Conservation (phyloP, 1,284 basidiomycete genomes). For the Rhodotorula sp. region DNA sequence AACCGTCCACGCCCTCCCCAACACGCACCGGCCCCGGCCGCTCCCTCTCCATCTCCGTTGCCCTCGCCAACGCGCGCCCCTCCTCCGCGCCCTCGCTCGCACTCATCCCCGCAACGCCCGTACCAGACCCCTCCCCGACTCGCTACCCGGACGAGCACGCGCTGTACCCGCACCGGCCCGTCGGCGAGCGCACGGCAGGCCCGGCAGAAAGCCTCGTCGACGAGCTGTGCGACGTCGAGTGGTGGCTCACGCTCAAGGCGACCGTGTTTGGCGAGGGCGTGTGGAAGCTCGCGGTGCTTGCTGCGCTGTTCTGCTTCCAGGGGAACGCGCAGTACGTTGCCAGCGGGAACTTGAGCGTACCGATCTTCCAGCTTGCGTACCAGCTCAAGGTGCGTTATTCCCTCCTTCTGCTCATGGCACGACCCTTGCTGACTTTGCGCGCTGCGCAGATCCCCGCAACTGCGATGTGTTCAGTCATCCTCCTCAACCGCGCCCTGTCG, state of each 20-base stretch:
- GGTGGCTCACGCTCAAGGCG: constrained; percentile 31
- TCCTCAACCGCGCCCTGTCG: constrained; percentile 50
- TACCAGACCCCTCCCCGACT: constrained; percentile 22
- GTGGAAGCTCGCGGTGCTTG: constrained; percentile 41
- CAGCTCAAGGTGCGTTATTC: constrained; percentile 49
- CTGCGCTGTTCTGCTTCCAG: constrained; percentile 49
- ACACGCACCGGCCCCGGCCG: background rate
- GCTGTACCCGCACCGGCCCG: constrained; percentile 25
- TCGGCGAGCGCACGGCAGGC: background rate
- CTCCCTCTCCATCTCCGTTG: constrained; percentile 30
- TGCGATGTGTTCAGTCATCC: constrained; percentile 51
- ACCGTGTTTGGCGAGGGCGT: constrained; percentile 20
- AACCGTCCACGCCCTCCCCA: background rate
- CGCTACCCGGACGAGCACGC: constrained; percentile 9
- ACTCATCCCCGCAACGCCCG: constrained; percentile 29
- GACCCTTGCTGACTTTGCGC: background rate
- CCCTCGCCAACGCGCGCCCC: constrained; percentile 8
- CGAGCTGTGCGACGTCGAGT: constrained; percentile 31
- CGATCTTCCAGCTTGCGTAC: constrained; percentile 52
- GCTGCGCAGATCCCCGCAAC: constrained; percentile 50
- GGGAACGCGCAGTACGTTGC: constrained; percentile 50
- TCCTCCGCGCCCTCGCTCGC: constrained; percentile 21
- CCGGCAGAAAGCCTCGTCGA: background rate
- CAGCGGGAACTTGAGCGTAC: constrained; percentile 50
- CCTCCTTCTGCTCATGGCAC: background rate